Conservation (phyloP, 208 protist species). For the Wallacemonas sp. region DNA sequence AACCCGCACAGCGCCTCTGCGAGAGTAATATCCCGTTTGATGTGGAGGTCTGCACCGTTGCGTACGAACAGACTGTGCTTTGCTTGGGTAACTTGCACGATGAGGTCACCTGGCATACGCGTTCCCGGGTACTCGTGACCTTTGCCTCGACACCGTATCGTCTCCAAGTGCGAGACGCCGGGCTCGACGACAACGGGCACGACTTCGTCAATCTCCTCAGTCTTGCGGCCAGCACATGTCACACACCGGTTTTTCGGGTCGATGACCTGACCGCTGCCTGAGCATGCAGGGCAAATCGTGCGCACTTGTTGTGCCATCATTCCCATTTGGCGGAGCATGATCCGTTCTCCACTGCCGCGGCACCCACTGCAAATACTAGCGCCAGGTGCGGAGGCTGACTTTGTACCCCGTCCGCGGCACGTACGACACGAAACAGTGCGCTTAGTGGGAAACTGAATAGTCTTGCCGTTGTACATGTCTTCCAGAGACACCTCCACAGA, state of each 20-base stretch:
- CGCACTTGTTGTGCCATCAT: conserved; percentile 96
- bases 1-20: conserved; percentile 94
- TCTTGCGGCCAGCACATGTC: conserved; percentile 91
- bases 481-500: conserved; percentile 66
- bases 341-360: conserved; percentile 86
- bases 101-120: conserved; percentile 90
- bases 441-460: conserved; percentile 35
- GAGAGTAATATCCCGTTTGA: conserved; percentile 90
- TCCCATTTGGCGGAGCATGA: conserved; percentile 93
- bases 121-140: conserved; percentile 41
- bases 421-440: conserved; percentile 50
- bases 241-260: conserved; percentile 88
- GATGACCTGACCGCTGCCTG: conserved; percentile 85
- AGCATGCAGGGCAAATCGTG: conserved; percentile 87
- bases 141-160: conserved; percentile 47
- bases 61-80: conserved; percentile 92
- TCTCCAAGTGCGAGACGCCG: conserved; percentile 63
- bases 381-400: conserved; percentile 16
- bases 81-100: conserved; percentile 94
- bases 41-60: conserved; percentile 90
- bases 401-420: conserved; percentile 67
- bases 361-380: conserved; percentile 78
- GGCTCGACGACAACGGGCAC: conserved; percentile 46
- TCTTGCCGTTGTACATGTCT: conserved; percentile 84
- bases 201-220: conserved; percentile 71